phyloP scores from a whole-genome alignment of 495 filamentous ascomycete species.

The Aspergillus nidulans region DNA sequence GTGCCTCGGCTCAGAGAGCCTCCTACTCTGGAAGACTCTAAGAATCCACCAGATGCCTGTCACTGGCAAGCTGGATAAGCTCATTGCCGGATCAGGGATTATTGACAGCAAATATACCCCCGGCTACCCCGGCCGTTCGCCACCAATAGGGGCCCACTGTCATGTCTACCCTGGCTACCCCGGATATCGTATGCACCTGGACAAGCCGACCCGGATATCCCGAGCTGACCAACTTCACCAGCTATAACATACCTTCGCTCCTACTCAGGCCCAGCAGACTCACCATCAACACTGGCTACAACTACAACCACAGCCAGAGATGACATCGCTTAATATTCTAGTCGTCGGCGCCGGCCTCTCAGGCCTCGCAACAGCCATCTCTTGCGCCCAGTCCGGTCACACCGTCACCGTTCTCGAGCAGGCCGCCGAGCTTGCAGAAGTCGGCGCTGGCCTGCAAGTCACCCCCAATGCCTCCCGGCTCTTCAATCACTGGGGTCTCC shows the following conservation, averaged over 20 bases:
- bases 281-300: neutral
- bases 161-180: conserved; percentile 57
- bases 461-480: conserved; percentile 55
- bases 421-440: conserved; percentile 56
- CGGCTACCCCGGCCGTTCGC: conserved; percentile 31
- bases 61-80: too few species aligned
- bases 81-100: too few species aligned
- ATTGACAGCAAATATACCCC: too few species aligned
- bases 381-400: conserved; percentile 56
- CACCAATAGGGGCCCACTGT: conserved; percentile 67
- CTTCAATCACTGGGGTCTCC: conserved; percentile 50
- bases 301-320: neutral
- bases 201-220: neutral
- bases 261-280: neutral
- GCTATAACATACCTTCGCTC: neutral
- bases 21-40: too few species aligned
- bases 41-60: too few species aligned
- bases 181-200: conserved; percentile 15
- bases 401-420: conserved; percentile 58
- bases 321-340: conserved; percentile 21
- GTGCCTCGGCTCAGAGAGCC: too few species aligned
- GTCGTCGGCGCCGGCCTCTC: conserved; percentile 47
- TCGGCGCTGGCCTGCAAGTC: conserved; percentile 51
- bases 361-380: conserved; percentile 62
- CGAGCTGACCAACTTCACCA: neutral